Evolutionary conservation across 177 flowering plant genomes (phyloP).

Genomic region (Vitis hybrid): DNA sequence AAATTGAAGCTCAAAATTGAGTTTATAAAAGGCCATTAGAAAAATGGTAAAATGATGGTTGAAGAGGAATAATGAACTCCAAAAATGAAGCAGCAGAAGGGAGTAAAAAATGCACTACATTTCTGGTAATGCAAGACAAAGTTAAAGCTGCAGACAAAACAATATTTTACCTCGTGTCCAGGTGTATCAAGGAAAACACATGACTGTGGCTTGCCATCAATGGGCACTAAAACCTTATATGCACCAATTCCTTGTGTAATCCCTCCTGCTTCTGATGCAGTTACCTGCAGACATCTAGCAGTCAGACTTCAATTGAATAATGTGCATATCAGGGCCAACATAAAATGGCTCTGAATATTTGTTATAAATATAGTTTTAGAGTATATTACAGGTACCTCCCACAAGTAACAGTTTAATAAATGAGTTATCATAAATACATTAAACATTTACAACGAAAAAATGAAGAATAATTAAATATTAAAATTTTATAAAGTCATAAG

Average conservation of each 20-base stretch:
- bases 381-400: neutral
- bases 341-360: neutral
- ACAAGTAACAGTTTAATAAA: neutral
- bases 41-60: neutral
- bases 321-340: neutral
- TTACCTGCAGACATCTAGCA: constrained; percentile 54
- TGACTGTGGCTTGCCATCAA: constrained; percentile 73
- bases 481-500: constrained; percentile 5
- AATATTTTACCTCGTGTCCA: constrained; percentile 82
- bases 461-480: neutral
- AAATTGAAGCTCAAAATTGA: constrained; percentile 5
- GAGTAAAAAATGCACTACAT: neutral
- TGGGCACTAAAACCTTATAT: constrained; percentile 79
- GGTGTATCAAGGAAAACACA: constrained; percentile 99
- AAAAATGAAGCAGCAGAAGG: neutral
- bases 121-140: too few relatives aligned
- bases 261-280: constrained; percentile 97
- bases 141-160: neutral
- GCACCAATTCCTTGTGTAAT: constrained; percentile 99
- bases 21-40: neutral
- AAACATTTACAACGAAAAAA: neutral
- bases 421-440: neutral
- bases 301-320: constrained; percentile 16
- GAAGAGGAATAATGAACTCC: neutral
- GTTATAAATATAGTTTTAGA: neutral